A percentile compares a stretch with the other conserved stretches of the same genome.
These are phyloP conservation scores for Trichoderma koningii DNA, from an alignment of 2,329 filamentous ascomycete genomes.

Conservation along the genomic window DNA sequence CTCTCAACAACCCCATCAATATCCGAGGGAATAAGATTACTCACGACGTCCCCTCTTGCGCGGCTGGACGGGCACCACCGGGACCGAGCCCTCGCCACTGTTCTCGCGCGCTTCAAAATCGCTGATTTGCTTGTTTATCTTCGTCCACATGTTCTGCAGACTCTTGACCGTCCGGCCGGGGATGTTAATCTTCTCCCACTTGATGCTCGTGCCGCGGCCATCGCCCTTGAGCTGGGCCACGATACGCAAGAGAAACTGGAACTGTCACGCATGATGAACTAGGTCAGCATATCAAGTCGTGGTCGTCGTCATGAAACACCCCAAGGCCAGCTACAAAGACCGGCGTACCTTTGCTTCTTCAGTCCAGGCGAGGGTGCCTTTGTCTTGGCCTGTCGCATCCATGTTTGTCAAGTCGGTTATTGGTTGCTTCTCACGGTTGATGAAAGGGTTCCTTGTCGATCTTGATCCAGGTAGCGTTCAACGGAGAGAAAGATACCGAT, in stretches of 20 bases:
- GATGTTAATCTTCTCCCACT: slow-evolving; percentile 42
- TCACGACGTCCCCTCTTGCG: slow-evolving; percentile 1
- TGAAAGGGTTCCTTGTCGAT: background rate
- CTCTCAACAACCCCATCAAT: background rate
- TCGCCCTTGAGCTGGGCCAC: slow-evolving; percentile 40
- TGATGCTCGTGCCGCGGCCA: slow-evolving; percentile 36
- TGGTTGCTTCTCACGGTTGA: background rate
- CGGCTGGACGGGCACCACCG: slow-evolving; percentile 25
- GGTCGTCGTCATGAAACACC: background rate
- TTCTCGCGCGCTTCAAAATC: slow-evolving; percentile 17
- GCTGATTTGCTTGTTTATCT: slow-evolving; percentile 40
- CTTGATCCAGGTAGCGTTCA: background rate
- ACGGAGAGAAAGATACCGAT: background rate
- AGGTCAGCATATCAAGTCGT: background rate
- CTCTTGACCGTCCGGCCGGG: slow-evolving; percentile 44
- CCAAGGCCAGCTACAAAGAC: background rate
- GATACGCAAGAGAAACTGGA: slow-evolving; percentile 42
- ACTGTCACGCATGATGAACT: slow-evolving; percentile 31
- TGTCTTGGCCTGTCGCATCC: slow-evolving; percentile 31
- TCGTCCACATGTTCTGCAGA: slow-evolving; percentile 43
- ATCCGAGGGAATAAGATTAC: background rate
- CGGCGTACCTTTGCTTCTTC: slow-evolving; percentile 41
- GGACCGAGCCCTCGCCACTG: background rate
- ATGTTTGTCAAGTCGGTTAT: slow-evolving; percentile 29
- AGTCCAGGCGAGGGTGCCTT: slow-evolving; percentile 40